Evolutionary conservation across 768 basidiomycete genomes (phyloP), one percentile per base, ranked within the genome.

Genomic region (Lepiota subincarnata): DNA sequence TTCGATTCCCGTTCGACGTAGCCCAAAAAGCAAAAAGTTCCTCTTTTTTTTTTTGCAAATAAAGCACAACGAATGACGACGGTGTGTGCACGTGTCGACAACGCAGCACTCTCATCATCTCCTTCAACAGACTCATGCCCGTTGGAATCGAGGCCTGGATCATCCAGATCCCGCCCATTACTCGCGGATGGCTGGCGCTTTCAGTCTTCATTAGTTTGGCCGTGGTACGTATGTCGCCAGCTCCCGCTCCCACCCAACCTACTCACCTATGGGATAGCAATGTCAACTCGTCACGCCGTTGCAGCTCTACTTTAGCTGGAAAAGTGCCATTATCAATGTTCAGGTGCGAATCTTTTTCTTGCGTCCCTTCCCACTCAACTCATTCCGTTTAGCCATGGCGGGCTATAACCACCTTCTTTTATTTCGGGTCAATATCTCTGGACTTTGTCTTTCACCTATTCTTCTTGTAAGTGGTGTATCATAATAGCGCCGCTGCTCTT

Each of bases 401-500:
- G 24, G 79, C 84, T 42, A 68, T 87, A 38, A 95, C 94, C 24
- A 96, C 89, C 10, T 98, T 98, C 78, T 87, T 94, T 62, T 99
- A 95, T 71, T 98, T 98, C 70, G 97, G 96, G 10, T 81, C 87
- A 1, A 83, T 98, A 64, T 92, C 89, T 3, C 73, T 98, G 18
- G 96, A 98, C 68, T 92, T 98, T 61, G 79, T 96, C 55, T 97
- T 98, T 70, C 96, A 98, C 67, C 78, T 99, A 49, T 98, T 98
- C 77, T 99, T 98, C 78, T 97, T 99, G 96, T 96, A 66, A 68
- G 94, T 74, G 6, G 22, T 41, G 48, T 41, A 49, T 37, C 39
- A 36, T 12, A 42, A 42, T 11, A 18, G 19, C 34, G 34, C 26
- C 44, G 49, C 31, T 10, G 42, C 36, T 41, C 31, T 40, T 10